Evolutionary conservation across 176 grass and related monocot species (phyloP), one percentile per base, ranked within the genome.

Genomic region (Juncus effusus): DNA sequence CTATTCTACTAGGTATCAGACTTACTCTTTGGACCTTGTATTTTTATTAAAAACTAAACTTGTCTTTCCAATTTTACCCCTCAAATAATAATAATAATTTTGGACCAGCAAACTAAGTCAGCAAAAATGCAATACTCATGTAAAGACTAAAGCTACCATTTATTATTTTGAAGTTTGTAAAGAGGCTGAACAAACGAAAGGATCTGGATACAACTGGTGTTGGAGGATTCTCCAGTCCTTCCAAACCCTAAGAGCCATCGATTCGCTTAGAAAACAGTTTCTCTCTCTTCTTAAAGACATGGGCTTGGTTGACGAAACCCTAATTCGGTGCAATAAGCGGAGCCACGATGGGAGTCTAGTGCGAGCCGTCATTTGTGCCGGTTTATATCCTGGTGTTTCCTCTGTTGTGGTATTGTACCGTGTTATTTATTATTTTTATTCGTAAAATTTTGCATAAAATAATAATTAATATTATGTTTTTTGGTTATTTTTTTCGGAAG

Each of bases 181-280:
- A 68, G 85, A 92, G 6, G 88, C 88, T 51, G 94, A 97, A 88
- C 83, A 78, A 76, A 72, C 3, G 15, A 85, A 97, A 37, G 85
- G 84, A 78, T 80, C 83, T 72, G 94, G 94, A 66, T 97, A 97
- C 52, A 88, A 97, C 14, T 97, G 85, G 64, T 97, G 94, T 77
- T 97, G 94, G 94, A 97, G 83, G 82, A 97, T 92, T 51, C 92
- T 97, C 60, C 88, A 92, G 19, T 97, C 94, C 0, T 78, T 74
- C 13, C 94, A 97, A 75, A 97, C 94, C 11, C 81, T 97, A 38
- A 97, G 88, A 71, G 94, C 94, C 60, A 79, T 92, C 16, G 88
- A 92, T 71, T 92, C 94, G 57, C 88, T 97, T 67, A 76, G 88
- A 16, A 91, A 82, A 49, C 94, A 97, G 59, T 97, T 97, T 77